Evolutionary conservation across 805 yeast species (phyloP), one percentile per base, ranked within the genome.

Genomic region (Vanderwaltozyma tropicalis): DNA sequence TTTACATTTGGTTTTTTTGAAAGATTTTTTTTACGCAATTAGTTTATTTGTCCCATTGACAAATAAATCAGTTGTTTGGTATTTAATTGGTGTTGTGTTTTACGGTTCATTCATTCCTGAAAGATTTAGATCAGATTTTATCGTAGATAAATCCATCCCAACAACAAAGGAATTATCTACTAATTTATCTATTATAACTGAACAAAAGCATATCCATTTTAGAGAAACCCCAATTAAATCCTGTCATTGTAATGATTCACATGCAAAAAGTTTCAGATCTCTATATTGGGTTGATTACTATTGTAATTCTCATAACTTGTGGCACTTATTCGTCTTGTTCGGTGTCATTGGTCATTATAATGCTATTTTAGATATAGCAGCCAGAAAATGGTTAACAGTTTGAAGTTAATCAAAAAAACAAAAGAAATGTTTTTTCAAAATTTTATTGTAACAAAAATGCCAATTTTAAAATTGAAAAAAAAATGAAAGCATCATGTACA

Each of bases 101-200:
- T 89, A 89, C 59, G 95, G 94, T 5, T 74, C 83, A 9, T 69
- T 88, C 37, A 74, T 88, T 28, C 97, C 97, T 1, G 98, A 89
- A 62, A 72, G 92, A 47, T 84, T 84, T 70, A 70, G 94, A 64
- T 64, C 75, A 25, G 94, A 83, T 59, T 77, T 78, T 8, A 56
- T 70, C 4, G 64, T 79, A 28, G 76, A 74, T 44, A 68, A 67
- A 28, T 36, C 42, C 10, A 57, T 59, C 21, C 69, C 69, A n/a
- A 62, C 64, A 2, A 57, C 61, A 31, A 42, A 38, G 14, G 55
- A 60, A 35, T 41, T 62, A 31, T 45, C 54, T 2, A 42, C 53
- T 3, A 53, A 53, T 32, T 39, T 62, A 1, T 50, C 53, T 17
- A 51, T 60, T 15, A 54, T 64, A 14, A 45, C 56, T 11, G 54